A percentile compares a stretch with the other conserved stretches of the same genome.
Evolutionary conservation across 2,329 filamentous ascomycete genomes (phyloP).

Genomic region (Cladosporium sp.): DNA sequence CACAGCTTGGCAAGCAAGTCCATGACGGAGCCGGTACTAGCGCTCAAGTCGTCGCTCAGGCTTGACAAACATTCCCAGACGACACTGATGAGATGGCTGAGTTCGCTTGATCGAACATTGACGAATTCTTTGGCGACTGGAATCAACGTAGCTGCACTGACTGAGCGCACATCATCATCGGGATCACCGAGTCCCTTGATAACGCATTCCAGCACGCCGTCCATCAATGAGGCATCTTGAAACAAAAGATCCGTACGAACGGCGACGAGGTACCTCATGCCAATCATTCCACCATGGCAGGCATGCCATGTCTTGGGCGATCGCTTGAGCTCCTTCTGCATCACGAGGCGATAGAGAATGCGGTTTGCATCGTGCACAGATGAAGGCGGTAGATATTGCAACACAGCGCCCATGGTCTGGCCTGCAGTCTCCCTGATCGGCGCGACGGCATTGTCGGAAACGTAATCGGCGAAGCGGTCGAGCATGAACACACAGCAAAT

Average conservation of each 20-base stretch:
- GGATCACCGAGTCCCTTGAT: slow-evolving; percentile 89
- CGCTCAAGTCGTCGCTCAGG: slow-evolving; percentile 92
- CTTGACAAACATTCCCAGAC: slow-evolving; percentile 97
- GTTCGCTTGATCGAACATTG: slow-evolving; percentile 67
- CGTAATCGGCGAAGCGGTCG: slow-evolving; percentile 95
- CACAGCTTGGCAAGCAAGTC: slow-evolving; percentile 93
- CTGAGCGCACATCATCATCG: slow-evolving; percentile 93
- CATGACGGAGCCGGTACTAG: slow-evolving; percentile 97
- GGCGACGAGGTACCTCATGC: slow-evolving; percentile 87
- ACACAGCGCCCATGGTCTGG: slow-evolving; percentile 81
- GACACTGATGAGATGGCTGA: slow-evolving; percentile 81
- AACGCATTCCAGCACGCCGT: slow-evolving; percentile 84
- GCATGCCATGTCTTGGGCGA: slow-evolving; percentile 81
- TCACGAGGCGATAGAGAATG: slow-evolving; percentile 81
- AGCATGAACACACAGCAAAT: slow-evolving; percentile 95
- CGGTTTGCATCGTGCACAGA: slow-evolving; percentile 81
- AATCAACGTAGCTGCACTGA: slow-evolving; percentile 94
- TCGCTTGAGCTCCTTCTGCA: slow-evolving; percentile 74
- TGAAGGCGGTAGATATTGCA: slow-evolving; percentile 72
- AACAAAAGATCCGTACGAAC: slow-evolving; percentile 88
- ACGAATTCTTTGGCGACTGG: slow-evolving; percentile 96
- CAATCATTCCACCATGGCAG: slow-evolving; percentile 97
- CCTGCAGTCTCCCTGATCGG: slow-evolving; percentile 94
- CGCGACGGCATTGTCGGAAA: slow-evolving; percentile 92
- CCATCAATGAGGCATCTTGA: slow-evolving; percentile 76